Evolutionary conservation across 2,329 filamentous ascomycete species (phyloP), one percentile per base, ranked within the genome.

Genomic region (Tolypocladium ophioglossoides): DNA sequence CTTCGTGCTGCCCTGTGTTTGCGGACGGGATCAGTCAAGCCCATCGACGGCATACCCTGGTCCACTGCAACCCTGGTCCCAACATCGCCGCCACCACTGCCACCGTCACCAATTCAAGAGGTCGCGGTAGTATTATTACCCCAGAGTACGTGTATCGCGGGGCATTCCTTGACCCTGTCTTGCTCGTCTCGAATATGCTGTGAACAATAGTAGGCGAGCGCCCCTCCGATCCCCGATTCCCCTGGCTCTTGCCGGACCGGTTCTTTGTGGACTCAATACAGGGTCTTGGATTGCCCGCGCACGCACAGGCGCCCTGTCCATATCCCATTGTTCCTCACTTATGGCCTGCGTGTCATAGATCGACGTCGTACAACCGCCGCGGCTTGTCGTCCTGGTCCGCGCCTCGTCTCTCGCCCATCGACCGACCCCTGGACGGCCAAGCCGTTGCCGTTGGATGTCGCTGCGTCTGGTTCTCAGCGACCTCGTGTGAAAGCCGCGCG

Each of bases 341-440:
- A 48, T 40, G 48, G 41, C 50, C 53, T 55, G 54, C 56, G 56
- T 55, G 60, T 56, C 56, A 54, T 58, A 54, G 54, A 59, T 60
- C 52, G 54, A 59, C 50, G 57, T 59, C 56, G 55, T 55, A 59
- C 56, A 55, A 57, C 49, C 56, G 50, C 54, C 52, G 37, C 55
- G 54, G 50, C 52, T 54, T 18, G 41, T 18, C 41, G 41, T 14
- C 40, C 24, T 30, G 41, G 24, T 14, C 24, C 18, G 41, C 9
- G 24, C 41, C 24, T 46, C 24, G 9, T 30, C 16, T 30, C 16
- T 46, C 41, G 41, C 41, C 41, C 30, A 46, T 30, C 41, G 30
- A n/a, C 41, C 41, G 41, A 46, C 20, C 14, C 11, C 41, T 30
- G 24, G 24, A 30, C 24, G 24, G 14, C 24, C 24, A n/a, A 30